Percentiles rank a stretch among this genome's conserved stretches.
Evolutionary conservation across 176 grass and related monocot species (phyloP).

Genomic region (Elaeis guineensis): DNA sequence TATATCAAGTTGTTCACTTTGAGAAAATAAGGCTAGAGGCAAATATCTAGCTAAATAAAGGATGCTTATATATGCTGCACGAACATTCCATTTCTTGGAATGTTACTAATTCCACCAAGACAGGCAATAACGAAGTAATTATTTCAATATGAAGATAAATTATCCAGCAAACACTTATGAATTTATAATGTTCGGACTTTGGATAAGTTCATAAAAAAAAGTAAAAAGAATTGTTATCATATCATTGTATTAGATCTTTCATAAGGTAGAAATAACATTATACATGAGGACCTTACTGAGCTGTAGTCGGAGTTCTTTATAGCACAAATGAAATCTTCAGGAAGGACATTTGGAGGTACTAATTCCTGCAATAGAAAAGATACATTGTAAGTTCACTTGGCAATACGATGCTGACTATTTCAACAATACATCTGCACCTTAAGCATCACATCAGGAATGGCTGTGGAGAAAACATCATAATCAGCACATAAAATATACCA

Average conservation of each 20-base stretch:
- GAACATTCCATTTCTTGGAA: no score
- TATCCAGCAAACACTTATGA: no score
- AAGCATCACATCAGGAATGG: no score
- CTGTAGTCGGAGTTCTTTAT: constrained; percentile 93
- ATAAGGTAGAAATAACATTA: not conserved
- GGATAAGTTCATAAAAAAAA: not conserved
- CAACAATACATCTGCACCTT: no score
- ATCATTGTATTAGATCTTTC: not conserved
- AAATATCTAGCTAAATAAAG: no score
- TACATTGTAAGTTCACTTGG: constrained; percentile 8
- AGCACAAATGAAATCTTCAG: constrained; percentile 53
- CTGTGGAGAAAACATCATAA: not conserved
- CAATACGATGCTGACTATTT: constrained; percentile 3
- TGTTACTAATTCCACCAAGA: no score
- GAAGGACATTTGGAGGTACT: constrained; percentile 56
- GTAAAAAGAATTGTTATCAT: not conserved
- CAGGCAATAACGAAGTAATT: no score
- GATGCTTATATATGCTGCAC: no score
- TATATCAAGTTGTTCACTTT: no score
- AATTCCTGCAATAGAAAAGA: constrained; percentile 54
- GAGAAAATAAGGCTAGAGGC: no score
- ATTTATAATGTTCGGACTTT: not conserved
- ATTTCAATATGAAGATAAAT: no score
- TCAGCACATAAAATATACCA: constrained; percentile 37
- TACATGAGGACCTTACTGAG: constrained; percentile 65